Percentiles rank a stretch among this genome's conserved stretches.
Evolutionary conservation across 768 basidiomycete species (phyloP).

Genomic region (Boletus subparvulus): DNA sequence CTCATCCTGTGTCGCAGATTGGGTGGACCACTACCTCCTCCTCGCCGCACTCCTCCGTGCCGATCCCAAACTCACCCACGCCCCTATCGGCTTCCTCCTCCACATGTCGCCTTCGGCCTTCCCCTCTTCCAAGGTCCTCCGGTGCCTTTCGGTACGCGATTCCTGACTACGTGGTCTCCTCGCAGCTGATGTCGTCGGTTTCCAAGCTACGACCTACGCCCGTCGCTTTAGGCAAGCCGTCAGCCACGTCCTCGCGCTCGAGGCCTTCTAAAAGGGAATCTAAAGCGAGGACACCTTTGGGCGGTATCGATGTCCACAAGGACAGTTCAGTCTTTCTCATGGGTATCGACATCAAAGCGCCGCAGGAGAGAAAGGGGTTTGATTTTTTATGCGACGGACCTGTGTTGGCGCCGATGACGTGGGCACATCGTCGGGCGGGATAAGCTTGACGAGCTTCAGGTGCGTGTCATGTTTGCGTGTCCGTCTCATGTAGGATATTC

Average conservation of each 20-base stretch:
- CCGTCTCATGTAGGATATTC: not conserved
- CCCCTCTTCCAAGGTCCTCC: slow-evolving; percentile 93
- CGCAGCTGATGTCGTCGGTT: slow-evolving; percentile 88
- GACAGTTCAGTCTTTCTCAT: slow-evolving; percentile 82
- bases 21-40: slow-evolving; percentile 96
- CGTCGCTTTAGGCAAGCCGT: slow-evolving; percentile 86
- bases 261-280: slow-evolving; percentile 82
- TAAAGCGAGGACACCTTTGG: slow-evolving; percentile 43
- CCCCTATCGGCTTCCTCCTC: slow-evolving; percentile 81
- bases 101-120: slow-evolving; percentile 99
- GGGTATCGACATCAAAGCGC: slow-evolving; percentile 76
- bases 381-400: not conserved
- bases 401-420: not conserved
- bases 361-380: slow-evolving; percentile 61
- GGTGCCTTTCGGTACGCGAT: slow-evolving; percentile 79
- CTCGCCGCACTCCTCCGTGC: slow-evolving; percentile 84
- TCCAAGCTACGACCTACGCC: slow-evolving; percentile 84
- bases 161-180: slow-evolving; percentile 84
- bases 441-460: slow-evolving; percentile 85
- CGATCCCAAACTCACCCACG: slow-evolving; percentile 44
- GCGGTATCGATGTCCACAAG: slow-evolving; percentile 19
- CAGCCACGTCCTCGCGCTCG: slow-evolving; percentile 72
- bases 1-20: slow-evolving; percentile 39
- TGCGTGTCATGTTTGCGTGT: slow-evolving; percentile 12
- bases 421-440: slow-evolving; percentile 72